These are phyloP conservation scores for Anthracocystis setariae DNA, from an alignment of 1,284 basidiomycete genomes.

Conservation along the genomic window DNA sequence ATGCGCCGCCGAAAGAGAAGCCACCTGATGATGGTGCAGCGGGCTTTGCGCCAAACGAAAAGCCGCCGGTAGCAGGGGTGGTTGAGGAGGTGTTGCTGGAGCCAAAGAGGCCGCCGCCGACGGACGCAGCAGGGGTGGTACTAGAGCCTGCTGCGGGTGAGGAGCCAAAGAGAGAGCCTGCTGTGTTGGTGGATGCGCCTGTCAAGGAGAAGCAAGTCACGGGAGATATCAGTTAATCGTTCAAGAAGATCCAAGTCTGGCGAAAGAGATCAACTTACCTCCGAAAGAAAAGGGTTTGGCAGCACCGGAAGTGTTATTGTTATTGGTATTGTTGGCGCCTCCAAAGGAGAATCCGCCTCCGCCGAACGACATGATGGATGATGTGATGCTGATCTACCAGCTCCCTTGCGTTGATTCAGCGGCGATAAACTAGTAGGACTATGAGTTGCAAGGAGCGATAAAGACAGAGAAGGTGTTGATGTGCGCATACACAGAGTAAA, in stretches of 20 bases:
- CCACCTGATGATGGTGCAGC: conserved; percentile 32
- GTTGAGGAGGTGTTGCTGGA: conserved; percentile 13
- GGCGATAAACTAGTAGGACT: background rate
- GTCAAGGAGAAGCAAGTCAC: background rate
- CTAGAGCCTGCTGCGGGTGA: conserved; percentile 10
- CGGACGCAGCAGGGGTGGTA: conserved; percentile 5
- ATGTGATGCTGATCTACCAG: background rate
- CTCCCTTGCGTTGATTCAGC: too few relatives aligned
- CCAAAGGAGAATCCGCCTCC: conserved; percentile 53
- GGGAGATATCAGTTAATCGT: background rate
- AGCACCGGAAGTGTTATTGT: conserved; percentile 15
- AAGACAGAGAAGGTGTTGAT: background rate
- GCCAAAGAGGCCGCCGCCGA: conserved; percentile 31
- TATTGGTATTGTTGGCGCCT: conserved; percentile 22
- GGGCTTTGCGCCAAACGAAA: conserved; percentile 36
- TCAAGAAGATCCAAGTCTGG: background rate
- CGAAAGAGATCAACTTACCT: conserved; percentile 18
- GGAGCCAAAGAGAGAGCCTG: conserved; percentile 33
- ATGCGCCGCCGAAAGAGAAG: conserved; percentile 47
- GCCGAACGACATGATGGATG: conserved; percentile 47
- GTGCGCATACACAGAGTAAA: background rate
- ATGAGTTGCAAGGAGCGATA: background rate
- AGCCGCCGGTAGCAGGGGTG: conserved; percentile 20
- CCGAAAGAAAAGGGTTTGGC: conserved; percentile 52
- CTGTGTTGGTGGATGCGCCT: conserved; percentile 31